These are phyloP conservation scores for Perkinsus olseni DNA, from an alignment of 169 alveolate genomes.

Conservation along the genomic window DNA sequence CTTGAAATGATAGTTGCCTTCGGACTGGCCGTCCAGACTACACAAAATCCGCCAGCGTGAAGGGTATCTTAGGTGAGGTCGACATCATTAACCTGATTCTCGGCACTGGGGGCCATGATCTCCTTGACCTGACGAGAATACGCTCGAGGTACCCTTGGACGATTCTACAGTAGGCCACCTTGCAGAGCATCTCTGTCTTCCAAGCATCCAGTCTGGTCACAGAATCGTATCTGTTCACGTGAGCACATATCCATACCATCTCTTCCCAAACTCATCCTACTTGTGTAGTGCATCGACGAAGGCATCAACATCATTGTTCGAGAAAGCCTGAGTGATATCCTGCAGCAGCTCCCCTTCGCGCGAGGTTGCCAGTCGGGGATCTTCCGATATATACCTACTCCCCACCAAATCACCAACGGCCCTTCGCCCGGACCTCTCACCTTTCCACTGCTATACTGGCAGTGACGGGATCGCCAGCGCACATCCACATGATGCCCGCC, in stretches of 20 bases:
- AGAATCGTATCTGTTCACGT: background rate
- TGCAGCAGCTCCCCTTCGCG: slow-evolving; percentile 11
- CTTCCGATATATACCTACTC: background rate
- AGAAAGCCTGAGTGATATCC: background rate
- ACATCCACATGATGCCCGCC: slow-evolving; percentile 38
- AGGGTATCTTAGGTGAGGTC: background rate
- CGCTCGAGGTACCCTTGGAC: background rate
- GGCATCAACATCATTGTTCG: background rate
- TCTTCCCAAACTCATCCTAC: background rate
- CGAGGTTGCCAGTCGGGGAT: background rate
- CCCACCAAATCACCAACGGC: background rate
- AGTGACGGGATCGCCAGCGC: slow-evolving; percentile 29
- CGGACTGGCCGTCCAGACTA: too few relatives aligned
- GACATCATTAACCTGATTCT: background rate
- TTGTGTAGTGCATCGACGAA: background rate
- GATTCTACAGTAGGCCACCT: background rate
- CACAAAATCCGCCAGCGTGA: too few relatives aligned
- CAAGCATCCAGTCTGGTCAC: slow-evolving; percentile 4
- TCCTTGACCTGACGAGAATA: background rate
- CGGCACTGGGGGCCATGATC: background rate
- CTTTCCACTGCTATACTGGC: background rate
- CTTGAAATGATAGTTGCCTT: too few relatives aligned
- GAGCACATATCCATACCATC: background rate
- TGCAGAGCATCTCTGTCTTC: slow-evolving; percentile 9
- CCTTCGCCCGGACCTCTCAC: background rate